Evolutionary conservation across 148 eudicot species (phyloP).

Genomic region (Spergularia marina): DNA sequence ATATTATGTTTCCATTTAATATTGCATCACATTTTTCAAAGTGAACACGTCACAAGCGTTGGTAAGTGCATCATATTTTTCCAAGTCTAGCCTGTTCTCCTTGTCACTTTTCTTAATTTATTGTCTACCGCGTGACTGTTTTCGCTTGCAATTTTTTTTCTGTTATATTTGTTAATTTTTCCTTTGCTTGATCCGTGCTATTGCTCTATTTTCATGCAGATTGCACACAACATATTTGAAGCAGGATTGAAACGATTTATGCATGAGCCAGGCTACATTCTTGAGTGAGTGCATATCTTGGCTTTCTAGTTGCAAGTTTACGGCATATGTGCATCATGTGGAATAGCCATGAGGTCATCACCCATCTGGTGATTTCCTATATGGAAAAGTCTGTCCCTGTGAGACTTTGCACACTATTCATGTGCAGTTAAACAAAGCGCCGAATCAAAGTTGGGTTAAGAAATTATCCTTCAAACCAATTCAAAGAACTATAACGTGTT

Average conservation of each 20-base stretch:
- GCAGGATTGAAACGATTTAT: slow-evolving; percentile 91
- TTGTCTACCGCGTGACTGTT: too few species aligned
- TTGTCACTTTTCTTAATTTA: too few species aligned
- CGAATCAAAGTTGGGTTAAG: background rate
- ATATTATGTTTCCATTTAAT: too few species aligned
- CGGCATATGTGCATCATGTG: background rate
- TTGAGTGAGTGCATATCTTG: slow-evolving; percentile 65
- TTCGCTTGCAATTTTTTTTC: too few species aligned
- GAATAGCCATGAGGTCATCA: slow-evolving; percentile 8
- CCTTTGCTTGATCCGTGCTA: slow-evolving; percentile 9
- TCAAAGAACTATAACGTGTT: background rate
- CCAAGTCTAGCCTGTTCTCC: too few species aligned
- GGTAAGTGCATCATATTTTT: too few species aligned
- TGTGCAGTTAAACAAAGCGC: background rate
- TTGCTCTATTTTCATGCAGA: slow-evolving; percentile 45
- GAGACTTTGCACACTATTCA: background rate
- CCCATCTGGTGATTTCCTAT: background rate
- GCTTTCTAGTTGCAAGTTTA: background rate
- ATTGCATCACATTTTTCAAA: too few species aligned
- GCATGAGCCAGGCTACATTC: slow-evolving; percentile 96
- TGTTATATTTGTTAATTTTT: background rate
- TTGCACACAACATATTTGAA: slow-evolving; percentile 96
- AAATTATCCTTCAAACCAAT: background rate
- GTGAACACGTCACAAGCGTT: too few species aligned
- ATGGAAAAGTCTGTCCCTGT: background rate